Evolutionary conservation across 805 yeast genomes (phyloP).

Genomic region (Saturnispora ahearnii): DNA sequence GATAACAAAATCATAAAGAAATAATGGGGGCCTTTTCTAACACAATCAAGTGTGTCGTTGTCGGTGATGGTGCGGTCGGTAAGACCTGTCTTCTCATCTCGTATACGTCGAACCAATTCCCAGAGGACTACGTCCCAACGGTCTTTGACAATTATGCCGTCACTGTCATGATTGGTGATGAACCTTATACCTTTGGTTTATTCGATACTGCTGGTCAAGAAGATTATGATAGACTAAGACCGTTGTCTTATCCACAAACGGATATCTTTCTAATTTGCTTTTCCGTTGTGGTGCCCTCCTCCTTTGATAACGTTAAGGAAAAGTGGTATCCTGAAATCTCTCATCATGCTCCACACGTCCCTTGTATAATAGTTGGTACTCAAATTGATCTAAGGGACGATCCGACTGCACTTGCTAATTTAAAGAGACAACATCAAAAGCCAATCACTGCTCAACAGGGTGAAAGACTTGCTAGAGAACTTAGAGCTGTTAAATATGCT

Average conservation of each 20-base stretch:
- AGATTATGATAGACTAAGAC: constrained; percentile 96
- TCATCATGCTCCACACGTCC: constrained; percentile 95
- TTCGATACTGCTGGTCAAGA: constrained; percentile 99
- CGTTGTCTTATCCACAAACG: constrained; percentile 92
- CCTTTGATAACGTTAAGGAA: constrained; percentile 94
- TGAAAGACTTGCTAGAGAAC: constrained; percentile 84
- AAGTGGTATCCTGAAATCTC: constrained; percentile 97
- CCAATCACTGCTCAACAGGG: constrained; percentile 86
- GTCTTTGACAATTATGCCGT: constrained; percentile 94
- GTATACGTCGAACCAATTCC: constrained; percentile 93
- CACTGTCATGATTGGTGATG: constrained; percentile 94
- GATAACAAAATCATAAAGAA: not conserved
- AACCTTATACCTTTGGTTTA: constrained; percentile 93
- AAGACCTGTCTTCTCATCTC: constrained; percentile 93
- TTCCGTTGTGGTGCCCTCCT: constrained; percentile 93
- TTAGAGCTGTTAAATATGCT: constrained; percentile 92
- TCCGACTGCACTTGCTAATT: constrained; percentile 79
- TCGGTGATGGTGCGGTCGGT: constrained; percentile 99
- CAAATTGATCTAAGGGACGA: constrained; percentile 93
- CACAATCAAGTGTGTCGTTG: constrained; percentile 88
- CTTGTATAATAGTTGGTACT: constrained; percentile 94
- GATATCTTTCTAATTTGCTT: constrained; percentile 95
- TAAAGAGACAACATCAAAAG: constrained; percentile 80
- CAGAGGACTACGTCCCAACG: constrained; percentile 98
- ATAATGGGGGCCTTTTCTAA: constrained; percentile 14